Evolutionary conservation across 768 basidiomycete genomes (phyloP), one percentile per base, ranked within the genome.

Genomic region (Amylocystis lapponica): DNA sequence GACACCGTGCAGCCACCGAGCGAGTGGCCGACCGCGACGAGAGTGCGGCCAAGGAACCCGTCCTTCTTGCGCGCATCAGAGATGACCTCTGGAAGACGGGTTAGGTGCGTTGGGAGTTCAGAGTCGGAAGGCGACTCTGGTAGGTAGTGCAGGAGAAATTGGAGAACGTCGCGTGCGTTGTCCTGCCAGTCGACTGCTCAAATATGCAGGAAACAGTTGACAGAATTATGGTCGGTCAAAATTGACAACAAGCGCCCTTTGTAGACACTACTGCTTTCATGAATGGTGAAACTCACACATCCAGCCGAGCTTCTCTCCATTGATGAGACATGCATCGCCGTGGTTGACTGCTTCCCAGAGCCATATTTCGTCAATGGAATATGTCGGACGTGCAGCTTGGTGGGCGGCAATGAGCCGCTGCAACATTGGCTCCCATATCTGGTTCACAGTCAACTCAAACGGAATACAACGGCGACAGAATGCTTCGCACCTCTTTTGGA

Each of bases 391-490:
- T 12, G 11, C 50, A 36, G 41, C 2, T 57, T 63, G n/a, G 62
- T 60, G 17, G 66, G 54, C 1, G 64, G 16, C 23, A 2, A 93
- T 57, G 6, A 94, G 58, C 27, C 66, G 51, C 1, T 59, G 59
- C 2, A 95, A 48, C 14, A 74, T 71, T 0, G 86, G 79, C 56
- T 94, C 88, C 82, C 86, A 95, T 8, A 76, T 85, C 89, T 94
- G 53, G 19, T 30, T n/a, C 14, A 27, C 3, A 41, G 9, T 19
- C 30, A 14, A 8, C 16, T 6, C 26, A 19, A 25, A 35, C 42
- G 35, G 11, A 23, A 36, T 19, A 36, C 35, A 20, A 19, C 34
- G 29, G 9, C 12, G 41, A 17, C 22, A 32, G 17, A 21, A 1
- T 23, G 11, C 27, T 27, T 49, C 76, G 36, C 41, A 80, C 87